Conservation (phyloP, 371 early-diverging fungal genomes). For the Chytridiales sp. region DNA sequence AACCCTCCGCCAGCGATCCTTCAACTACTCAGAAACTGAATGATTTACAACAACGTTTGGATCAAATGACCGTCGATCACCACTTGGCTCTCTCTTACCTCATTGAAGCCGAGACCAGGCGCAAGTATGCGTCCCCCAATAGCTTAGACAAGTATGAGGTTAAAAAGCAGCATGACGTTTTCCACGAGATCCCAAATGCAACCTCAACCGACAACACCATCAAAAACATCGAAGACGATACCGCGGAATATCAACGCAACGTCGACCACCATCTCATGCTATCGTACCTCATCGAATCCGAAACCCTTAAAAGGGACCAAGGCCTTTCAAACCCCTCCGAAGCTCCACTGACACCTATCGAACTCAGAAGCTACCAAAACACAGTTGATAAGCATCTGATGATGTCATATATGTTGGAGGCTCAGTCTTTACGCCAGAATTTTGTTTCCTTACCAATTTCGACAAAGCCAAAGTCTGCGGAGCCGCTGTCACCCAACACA, state of each 20-base stretch:
- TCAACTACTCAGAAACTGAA: no score
- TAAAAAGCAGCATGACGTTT: no score
- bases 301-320: not conserved
- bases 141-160: not conserved
- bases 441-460: not conserved
- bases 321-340: no score
- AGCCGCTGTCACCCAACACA: no score
- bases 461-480: not conserved
- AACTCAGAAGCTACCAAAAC: no score
- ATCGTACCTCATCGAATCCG: not conserved
- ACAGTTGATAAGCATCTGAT: not conserved
- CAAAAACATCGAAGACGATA: no score
- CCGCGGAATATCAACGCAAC: not conserved
- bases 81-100: slow-evolving; percentile 21
- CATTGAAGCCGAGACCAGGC: slow-evolving; percentile 4
- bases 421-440: not conserved
- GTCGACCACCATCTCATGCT: not conserved
- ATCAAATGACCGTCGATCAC: slow-evolving; percentile 9
- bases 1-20: no score
- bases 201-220: no score
- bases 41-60: no score
- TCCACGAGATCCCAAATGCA: no score
- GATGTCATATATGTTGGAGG: not conserved
- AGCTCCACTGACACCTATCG: no score
- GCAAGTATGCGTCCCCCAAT: not conserved